Percentiles rank a stretch among this genome's conserved stretches.
phyloP scores from a whole-genome alignment of 148 eudicot genomes.

The Amaranthus hypochondriacus region DNA sequence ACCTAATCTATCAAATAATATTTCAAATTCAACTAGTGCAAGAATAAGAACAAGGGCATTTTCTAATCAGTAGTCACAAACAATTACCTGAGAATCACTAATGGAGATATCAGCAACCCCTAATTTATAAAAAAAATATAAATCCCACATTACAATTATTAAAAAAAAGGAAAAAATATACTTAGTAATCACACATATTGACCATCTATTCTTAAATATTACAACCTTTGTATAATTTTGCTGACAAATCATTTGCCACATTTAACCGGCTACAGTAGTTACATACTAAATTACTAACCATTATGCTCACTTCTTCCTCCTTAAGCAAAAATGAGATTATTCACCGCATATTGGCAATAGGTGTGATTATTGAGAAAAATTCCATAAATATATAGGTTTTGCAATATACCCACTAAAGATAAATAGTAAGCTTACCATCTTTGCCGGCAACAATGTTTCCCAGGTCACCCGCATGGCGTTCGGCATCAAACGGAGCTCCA shows the following conservation, averaged over 20 bases:
- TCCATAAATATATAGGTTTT: background rate
- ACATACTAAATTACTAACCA: too few species aligned
- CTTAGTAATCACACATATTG: too few species aligned
- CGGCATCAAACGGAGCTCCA: slow-evolving; percentile 73
- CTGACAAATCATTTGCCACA: too few species aligned
- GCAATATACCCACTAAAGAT: background rate
- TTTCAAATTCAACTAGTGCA: background rate
- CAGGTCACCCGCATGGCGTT: slow-evolving; percentile 90
- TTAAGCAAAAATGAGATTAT: too few species aligned
- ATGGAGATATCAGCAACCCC: slow-evolving; percentile 80
- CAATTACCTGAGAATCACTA: slow-evolving; percentile 53
- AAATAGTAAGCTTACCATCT: slow-evolving; percentile 45
- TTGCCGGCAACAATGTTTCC: slow-evolving; percentile 80
- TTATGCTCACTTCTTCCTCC: too few species aligned
- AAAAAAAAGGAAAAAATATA: too few species aligned
- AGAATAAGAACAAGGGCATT: background rate
- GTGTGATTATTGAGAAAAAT: too few species aligned
- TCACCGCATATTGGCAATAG: too few species aligned
- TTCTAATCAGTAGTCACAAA: background rate
- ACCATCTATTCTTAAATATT: too few species aligned
- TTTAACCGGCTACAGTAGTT: too few species aligned
- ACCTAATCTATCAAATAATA: background rate
- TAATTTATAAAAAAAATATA: slow-evolving; percentile 19
- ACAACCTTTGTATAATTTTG: too few species aligned
- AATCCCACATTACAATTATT: too few species aligned